phyloP scores from a whole-genome alignment of 331 rosid genomes.

The Dryas integrifolia region DNA sequence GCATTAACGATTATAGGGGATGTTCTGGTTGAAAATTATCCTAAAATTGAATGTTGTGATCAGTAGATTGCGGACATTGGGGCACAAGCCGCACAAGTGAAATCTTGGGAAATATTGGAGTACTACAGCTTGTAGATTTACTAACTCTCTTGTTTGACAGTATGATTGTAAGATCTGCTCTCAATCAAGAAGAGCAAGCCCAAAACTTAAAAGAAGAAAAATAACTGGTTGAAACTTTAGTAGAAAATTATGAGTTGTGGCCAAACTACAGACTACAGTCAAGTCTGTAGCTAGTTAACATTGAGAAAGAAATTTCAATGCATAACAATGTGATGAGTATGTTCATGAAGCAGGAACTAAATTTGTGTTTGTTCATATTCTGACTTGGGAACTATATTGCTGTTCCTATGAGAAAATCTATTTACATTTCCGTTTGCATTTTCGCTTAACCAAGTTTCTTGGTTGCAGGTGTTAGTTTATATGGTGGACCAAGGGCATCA shows the following conservation, averaged over 20 bases:
- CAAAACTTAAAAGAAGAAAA: not conserved
- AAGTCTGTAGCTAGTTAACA: not conserved
- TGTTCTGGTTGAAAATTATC: not conserved
- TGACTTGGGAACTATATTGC: not conserved
- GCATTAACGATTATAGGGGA: not conserved
- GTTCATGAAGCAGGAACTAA: not conserved
- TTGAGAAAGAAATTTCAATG: not conserved
- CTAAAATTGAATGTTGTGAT: not conserved
- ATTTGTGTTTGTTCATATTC: not conserved
- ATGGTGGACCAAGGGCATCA: conserved; percentile 76
- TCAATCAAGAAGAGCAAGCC: not conserved
- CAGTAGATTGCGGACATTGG: not conserved
- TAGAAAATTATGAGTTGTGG: not conserved
- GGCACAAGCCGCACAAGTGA: not conserved
- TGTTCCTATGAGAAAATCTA: not conserved
- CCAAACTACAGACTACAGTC: not conserved
- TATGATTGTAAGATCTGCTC: not conserved
- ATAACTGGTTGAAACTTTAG: not conserved
- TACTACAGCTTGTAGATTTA: not conserved
- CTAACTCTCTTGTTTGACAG: not conserved
- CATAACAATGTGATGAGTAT: not conserved
- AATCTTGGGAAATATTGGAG: not conserved
- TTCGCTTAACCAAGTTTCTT: not conserved
- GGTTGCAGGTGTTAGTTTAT: conserved; percentile 67
- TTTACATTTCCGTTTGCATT: not conserved